These are phyloP conservation scores for Streptanthus diversifolius DNA, from an alignment of 345 rosid genomes.

Conservation along the genomic window DNA sequence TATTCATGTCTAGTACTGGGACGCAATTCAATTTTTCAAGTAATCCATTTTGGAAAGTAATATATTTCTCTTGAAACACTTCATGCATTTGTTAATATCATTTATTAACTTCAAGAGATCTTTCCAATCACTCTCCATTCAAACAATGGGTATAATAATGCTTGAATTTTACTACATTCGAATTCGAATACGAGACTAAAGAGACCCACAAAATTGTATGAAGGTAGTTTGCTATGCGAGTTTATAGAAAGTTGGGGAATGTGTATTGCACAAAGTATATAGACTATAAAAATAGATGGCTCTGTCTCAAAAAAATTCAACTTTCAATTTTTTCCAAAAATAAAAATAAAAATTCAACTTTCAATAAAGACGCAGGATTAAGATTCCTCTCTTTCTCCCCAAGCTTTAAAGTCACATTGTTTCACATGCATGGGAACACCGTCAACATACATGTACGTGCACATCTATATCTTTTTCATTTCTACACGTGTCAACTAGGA, in stretches of 20 bases:
- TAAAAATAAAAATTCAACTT: too few relatives aligned
- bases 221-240: not conserved
- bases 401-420: slow-evolving; percentile 28
- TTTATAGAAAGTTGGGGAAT: not conserved
- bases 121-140: not conserved
- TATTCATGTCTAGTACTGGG: not conserved
- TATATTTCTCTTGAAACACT: not conserved
- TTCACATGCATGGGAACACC: slow-evolving; percentile 28
- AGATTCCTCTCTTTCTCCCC: slow-evolving; percentile 22
- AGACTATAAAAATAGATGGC: not conserved
- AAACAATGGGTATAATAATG: not conserved
- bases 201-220: not conserved
- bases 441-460: slow-evolving; percentile 13
- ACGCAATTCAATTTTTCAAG: not conserved
- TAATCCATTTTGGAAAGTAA: not conserved
- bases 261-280: slow-evolving; percentile 4
- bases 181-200: not conserved
- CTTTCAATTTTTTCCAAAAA: too few relatives aligned
- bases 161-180: not conserved
- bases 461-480: not conserved
- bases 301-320: too few relatives aligned
- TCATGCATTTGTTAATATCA: not conserved
- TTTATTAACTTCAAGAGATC: not conserved
- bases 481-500: not conserved
- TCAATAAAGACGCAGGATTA: slow-evolving; percentile 17